phyloP scores from a whole-genome alignment of 768 basidiomycete genomes.

The Mrakia hoshinonis region DNA sequence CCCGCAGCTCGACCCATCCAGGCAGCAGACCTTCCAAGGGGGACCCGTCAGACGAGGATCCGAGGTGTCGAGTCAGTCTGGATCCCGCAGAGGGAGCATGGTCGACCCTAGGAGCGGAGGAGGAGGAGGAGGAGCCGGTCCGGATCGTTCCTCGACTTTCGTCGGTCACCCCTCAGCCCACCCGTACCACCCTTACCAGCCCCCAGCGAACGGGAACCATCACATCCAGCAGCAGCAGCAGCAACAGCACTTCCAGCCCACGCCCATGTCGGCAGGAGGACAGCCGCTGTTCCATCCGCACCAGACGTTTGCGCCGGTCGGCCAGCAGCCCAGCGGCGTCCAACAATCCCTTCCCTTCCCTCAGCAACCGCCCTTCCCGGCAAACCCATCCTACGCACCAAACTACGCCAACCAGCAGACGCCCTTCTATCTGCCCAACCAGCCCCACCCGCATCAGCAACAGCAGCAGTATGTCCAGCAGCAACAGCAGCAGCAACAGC shows the following conservation, averaged over 20 bases:
- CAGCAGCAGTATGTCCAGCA: not conserved
- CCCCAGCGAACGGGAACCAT: not conserved
- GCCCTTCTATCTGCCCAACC: not conserved
- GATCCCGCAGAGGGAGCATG: not conserved
- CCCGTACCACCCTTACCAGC: not conserved
- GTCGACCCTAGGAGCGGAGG: too few relatives aligned
- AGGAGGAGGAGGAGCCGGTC: conserved; percentile 3
- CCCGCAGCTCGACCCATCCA: too few relatives aligned
- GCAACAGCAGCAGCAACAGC: not conserved
- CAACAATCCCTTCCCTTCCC: conserved; percentile 7
- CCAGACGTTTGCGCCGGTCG: not conserved
- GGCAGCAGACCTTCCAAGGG: too few relatives aligned
- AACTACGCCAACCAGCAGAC: not conserved
- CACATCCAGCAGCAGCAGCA: conserved; percentile 10
- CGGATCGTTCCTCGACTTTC: not conserved
- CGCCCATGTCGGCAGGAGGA: not conserved
- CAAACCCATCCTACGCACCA: too few relatives aligned
- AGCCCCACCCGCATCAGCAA: not conserved
- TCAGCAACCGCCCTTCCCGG: not conserved
- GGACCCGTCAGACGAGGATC: not conserved
- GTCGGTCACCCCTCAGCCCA: conserved; percentile 1
- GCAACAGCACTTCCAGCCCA: not conserved
- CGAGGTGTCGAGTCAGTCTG: not conserved
- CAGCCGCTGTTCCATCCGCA: conserved; percentile 1
- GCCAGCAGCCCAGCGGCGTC: not conserved